Percentiles rank a stretch among this genome's conserved stretches.
phyloP scores from a whole-genome alignment of 2,329 filamentous ascomycete genomes.

The Chlorencoelia australis region DNA sequence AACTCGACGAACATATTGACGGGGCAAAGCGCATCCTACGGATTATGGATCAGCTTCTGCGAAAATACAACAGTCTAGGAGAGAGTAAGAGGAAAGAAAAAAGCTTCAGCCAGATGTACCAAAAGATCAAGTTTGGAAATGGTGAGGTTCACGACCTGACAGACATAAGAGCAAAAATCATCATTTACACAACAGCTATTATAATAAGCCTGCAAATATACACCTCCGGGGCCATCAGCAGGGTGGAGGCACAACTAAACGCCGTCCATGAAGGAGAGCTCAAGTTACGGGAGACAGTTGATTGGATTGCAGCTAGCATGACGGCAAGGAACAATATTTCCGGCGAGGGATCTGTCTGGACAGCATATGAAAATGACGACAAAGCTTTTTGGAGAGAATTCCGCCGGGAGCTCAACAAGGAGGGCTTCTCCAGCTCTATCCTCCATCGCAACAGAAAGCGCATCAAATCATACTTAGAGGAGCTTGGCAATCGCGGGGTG shows the following conservation, averaged over 20 bases:
- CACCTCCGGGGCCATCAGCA: slow-evolving; percentile 1
- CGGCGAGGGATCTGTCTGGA: slow-evolving; percentile 14
- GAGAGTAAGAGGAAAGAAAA: neutral
- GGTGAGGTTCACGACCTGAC: slow-evolving; percentile 6
- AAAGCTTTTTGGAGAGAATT: slow-evolving; percentile 46
- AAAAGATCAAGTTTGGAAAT: slow-evolving; percentile 9
- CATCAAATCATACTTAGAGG: too few species aligned
- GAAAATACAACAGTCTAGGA: slow-evolving; percentile 6
- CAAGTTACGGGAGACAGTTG: slow-evolving; percentile 2
- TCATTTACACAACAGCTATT: slow-evolving; percentile 7
- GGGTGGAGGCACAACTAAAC: slow-evolving; percentile 5
- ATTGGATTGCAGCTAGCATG: slow-evolving; percentile 11
- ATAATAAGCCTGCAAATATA: slow-evolving; percentile 6
- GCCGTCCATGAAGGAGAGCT: neutral
- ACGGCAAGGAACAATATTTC: neutral
- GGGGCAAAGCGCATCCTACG: neutral
- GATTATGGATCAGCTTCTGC: slow-evolving; percentile 3
- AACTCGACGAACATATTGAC: slow-evolving; percentile 1
- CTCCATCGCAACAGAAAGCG: too few species aligned
- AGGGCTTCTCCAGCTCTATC: too few species aligned
- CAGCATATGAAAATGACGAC: slow-evolving; percentile 29
- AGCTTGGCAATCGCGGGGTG: too few species aligned
- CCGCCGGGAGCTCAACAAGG: slow-evolving; percentile 40
- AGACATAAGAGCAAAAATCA: slow-evolving; percentile 4
- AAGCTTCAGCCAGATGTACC: slow-evolving; percentile 1